Conservation (phyloP, 305 asterid genomes). For the Fraxinus sp. region DNA sequence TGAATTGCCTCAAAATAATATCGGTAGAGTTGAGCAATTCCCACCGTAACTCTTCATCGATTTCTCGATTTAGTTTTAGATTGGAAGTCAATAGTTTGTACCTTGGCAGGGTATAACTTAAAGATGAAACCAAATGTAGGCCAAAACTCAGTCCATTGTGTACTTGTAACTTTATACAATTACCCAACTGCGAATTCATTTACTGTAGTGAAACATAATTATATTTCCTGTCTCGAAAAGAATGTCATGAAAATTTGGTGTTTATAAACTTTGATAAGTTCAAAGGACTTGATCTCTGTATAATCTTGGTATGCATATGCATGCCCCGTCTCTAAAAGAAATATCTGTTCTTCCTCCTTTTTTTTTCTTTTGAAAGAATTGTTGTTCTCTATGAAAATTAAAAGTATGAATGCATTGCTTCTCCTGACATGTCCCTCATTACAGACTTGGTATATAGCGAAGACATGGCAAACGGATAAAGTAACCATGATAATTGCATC, state of each 20-base stretch:
- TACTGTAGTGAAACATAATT: neutral
- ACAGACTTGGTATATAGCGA: neutral
- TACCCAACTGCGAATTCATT: neutral
- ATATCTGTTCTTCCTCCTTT: neutral
- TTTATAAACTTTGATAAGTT: neutral
- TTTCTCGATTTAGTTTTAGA: neutral
- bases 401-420: neutral
- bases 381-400: neutral
- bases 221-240: neutral
- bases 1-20: neutral
- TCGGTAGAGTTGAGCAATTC: neutral
- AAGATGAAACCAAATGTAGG: neutral
- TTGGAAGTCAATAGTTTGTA: neutral
- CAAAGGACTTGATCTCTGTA: conserved; percentile 1
- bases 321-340: neutral
- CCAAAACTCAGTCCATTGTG: neutral
- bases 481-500: neutral
- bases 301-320: neutral
- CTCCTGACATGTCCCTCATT: neutral
- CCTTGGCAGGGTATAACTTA: neutral
- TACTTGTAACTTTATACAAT: neutral
- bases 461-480: neutral
- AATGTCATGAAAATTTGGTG: neutral
- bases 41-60: neutral
- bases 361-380: neutral